Base-by-base conservation (phyloP, 257 asterid genomes). In the Jacaranda mimosifolia region DNA sequence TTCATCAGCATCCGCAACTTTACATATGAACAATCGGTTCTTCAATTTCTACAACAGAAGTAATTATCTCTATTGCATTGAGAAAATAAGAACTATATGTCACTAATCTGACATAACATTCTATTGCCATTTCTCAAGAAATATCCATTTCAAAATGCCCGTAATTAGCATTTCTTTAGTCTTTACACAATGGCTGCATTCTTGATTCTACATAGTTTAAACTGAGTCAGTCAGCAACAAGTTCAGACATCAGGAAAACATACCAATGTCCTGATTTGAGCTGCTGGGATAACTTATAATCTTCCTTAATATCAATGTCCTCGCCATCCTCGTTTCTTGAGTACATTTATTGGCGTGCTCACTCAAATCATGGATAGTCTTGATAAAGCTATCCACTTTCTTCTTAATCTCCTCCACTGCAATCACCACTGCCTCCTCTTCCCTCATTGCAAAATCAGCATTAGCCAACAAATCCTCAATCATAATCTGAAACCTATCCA, bases 321-420 rank as follows among this genome's bases (percentile, higher is more conserved):
- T 85, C 0, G 98, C 93, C 88, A 70, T 87, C 79, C 87, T 82
- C 71, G 92, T 89, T 62, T 87, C 84, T 45, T 89, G 77, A 52
- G 89, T 91, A 74, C 97, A 93, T 75, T 87, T 88, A 56, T 88
- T 86, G 0, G 94, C 88, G 11, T 86, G 85, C 26, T 63, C 83
- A 1, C 92, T 73, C 86, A 93, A 79, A 67, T 87, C 94, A 36
- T 83, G 90, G 35, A 93, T 83, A 10, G 86, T 86, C 77, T 85
- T 86, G 58, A 86, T 74, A 66, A 93, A 91, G n/a, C 77, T 82
- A 79, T 80, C 83, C 68, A 86, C 85, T 78, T 91, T 83, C 68
- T 72, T 87, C 83, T 72, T 88, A 17, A 93, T 89, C 85, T 93
- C 94, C 52, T 80, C 91, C 45, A 91, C 88, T 0, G 91, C 97